These are phyloP conservation scores for Phytophthora europaea DNA, from an alignment of 352 stramenopile genomes.

Conservation along the genomic window DNA sequence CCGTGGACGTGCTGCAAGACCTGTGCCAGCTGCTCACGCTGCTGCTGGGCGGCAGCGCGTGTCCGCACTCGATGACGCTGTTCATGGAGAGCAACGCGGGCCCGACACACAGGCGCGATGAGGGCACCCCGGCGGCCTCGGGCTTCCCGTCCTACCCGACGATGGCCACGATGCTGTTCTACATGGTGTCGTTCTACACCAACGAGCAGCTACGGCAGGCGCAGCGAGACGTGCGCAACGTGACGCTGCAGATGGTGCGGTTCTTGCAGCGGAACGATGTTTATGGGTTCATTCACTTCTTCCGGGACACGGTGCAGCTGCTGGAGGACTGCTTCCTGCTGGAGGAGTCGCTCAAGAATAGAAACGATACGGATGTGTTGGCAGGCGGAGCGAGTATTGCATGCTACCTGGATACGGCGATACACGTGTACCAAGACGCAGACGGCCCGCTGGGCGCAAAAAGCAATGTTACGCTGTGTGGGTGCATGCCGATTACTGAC, in stretches of 20 bases:
- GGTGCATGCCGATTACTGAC: slow-evolving; percentile 54
- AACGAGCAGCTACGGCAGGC: slow-evolving; percentile 47
- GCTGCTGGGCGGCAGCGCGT: slow-evolving; percentile 54
- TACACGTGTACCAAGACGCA: slow-evolving; percentile 72
- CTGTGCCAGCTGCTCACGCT: slow-evolving; percentile 67
- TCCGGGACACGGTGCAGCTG: slow-evolving; percentile 61
- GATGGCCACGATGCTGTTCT: slow-evolving; percentile 75
- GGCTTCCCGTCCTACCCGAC: slow-evolving; percentile 55
- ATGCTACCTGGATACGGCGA: slow-evolving; percentile 67
- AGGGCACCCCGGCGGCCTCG: slow-evolving; percentile 16
- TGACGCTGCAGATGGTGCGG: slow-evolving; percentile 63
- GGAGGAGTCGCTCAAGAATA: slow-evolving; percentile 53
- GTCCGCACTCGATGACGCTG: slow-evolving; percentile 68
- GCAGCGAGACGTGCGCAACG: slow-evolving; percentile 55
- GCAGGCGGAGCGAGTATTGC: slow-evolving; percentile 41
- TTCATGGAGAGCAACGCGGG: slow-evolving; percentile 52
- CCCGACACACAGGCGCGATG: background rate
- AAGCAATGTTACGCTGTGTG: slow-evolving; percentile 47
- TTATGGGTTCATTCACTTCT: slow-evolving; percentile 74
- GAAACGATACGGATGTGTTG: slow-evolving; percentile 32
- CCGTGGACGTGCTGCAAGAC: slow-evolving; percentile 53
- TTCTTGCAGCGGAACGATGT: slow-evolving; percentile 65
- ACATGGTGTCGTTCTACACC: slow-evolving; percentile 79
- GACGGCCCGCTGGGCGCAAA: slow-evolving; percentile 59
- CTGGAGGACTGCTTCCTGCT: slow-evolving; percentile 69